A percentile compares a stretch with the other conserved stretches of the same genome.
These are phyloP conservation scores for Sporothrix dimorphospora DNA, from an alignment of 2,329 filamentous ascomycete species.

Conservation along the genomic window DNA sequence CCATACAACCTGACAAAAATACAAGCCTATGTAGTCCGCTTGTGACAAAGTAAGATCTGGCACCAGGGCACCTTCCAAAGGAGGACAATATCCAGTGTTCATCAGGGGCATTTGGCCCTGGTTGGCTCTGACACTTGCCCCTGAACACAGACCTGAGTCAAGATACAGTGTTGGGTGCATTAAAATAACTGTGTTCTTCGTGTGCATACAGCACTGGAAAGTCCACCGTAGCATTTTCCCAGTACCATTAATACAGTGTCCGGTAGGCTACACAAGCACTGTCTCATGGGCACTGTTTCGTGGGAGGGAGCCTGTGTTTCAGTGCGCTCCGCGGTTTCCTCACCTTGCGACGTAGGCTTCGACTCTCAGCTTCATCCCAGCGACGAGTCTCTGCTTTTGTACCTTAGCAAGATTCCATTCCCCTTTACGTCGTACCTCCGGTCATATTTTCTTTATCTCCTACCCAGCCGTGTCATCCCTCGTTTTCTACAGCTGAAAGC, in stretches of 20 bases:
- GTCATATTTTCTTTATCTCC: neutral
- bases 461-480: neutral
- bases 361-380: neutral
- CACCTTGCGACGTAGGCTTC: neutral
- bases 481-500: neutral
- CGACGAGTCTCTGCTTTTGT: neutral
- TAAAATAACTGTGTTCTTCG: neutral
- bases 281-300: neutral
- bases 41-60: too few relatives aligned
- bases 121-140: slow-evolving; percentile 5
- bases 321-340: neutral
- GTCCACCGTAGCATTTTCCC: neutral
- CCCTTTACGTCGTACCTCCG: neutral
- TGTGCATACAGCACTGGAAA: neutral
- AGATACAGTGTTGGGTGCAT: neutral
- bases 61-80: too few relatives aligned
- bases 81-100: neutral
- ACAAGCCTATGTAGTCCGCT: too few relatives aligned
- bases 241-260: neutral
- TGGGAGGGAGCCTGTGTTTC: neutral
- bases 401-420: neutral
- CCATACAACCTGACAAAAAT: too few relatives aligned
- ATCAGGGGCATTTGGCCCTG: neutral
- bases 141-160: neutral
- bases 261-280: neutral